Evolutionary conservation across 495 filamentous ascomycete species (phyloP).

Genomic region (Poronia punctata): DNA sequence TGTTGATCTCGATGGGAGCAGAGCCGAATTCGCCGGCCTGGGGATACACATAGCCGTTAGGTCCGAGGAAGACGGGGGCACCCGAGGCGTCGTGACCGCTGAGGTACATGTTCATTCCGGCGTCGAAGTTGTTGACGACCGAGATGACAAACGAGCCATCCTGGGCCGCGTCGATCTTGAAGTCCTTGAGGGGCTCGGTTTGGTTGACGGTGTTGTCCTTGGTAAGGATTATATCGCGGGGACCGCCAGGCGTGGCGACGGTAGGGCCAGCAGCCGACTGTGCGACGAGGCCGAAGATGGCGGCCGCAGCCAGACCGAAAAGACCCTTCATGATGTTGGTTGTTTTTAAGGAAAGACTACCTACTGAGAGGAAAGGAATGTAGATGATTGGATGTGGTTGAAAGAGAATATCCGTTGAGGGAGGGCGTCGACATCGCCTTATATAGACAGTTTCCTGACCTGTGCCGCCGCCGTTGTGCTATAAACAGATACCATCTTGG

Average conservation of each 20-base stretch:
- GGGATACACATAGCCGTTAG: constrained; percentile 34
- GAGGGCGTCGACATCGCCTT: too few species aligned
- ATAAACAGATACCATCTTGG: too few species aligned
- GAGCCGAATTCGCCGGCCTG: constrained; percentile 14
- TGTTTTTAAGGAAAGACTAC: too few species aligned
- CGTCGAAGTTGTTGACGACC: constrained; percentile 37
- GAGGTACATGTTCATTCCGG: constrained; percentile 33
- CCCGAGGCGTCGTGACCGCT: constrained; percentile 26
- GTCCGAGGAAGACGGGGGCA: constrained; percentile 27
- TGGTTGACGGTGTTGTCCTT: constrained; percentile 25
- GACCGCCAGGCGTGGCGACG: constrained; percentile 17
- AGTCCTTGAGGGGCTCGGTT: constrained; percentile 3
- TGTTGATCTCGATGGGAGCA: constrained; percentile 23
- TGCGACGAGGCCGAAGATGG: constrained; percentile 16
- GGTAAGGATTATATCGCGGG: constrained; percentile 18
- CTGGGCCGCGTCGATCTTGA: not conserved
- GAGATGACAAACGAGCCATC: constrained; percentile 11
- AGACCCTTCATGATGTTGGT: constrained; percentile 16
- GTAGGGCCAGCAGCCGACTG: constrained; percentile 19
- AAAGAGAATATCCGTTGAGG: too few species aligned
- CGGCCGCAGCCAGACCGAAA: constrained; percentile 23
- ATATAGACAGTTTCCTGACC: too few species aligned
- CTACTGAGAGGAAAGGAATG: too few species aligned
- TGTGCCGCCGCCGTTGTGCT: too few species aligned
- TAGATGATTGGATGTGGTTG: too few species aligned